These are phyloP conservation scores for Zygotorulaspora sp. DNA, from an alignment of 805 yeast genomes.

Conservation along the genomic window DNA sequence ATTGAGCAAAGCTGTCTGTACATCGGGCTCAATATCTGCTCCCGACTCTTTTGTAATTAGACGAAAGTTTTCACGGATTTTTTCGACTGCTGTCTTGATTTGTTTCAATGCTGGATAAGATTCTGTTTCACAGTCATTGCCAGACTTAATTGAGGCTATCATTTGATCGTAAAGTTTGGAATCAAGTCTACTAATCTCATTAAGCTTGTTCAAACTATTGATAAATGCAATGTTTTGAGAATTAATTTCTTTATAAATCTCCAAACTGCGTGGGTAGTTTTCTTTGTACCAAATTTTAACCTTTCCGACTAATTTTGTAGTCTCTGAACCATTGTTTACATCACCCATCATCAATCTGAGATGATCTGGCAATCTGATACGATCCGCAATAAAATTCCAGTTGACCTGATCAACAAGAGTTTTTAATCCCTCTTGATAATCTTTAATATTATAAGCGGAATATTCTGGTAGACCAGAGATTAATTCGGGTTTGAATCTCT, in stretches of 20 bases:
- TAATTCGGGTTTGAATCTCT: conserved; percentile 61
- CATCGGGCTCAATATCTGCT: conserved; percentile 83
- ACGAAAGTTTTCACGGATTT: conserved; percentile 56
- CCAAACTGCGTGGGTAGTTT: conserved; percentile 46
- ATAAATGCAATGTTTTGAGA: conserved; percentile 56
- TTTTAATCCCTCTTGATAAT: conserved; percentile 33
- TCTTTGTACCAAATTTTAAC: conserved; percentile 66
- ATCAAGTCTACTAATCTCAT: conserved; percentile 29
- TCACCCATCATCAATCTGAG: conserved; percentile 86
- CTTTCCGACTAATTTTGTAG: conserved; percentile 80
- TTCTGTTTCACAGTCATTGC: conserved; percentile 8
- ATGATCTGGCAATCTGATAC: conserved; percentile 62
- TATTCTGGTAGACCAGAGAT: conserved; percentile 39
- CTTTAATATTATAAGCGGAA: conserved; percentile 13
- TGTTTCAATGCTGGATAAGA: conserved; percentile 29
- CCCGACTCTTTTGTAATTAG: conserved; percentile 58
- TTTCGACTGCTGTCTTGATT: conserved; percentile 40
- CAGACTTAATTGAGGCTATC: conserved; percentile 18
- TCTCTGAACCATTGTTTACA: conserved; percentile 86
- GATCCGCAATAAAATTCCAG: conserved; percentile 59
- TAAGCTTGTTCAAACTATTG: conserved; percentile 41
- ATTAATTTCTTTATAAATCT: conserved; percentile 54
- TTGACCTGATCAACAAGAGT: conserved; percentile 39
- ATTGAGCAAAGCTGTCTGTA: conserved; percentile 69
- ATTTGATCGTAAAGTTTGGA: conserved; percentile 37